Evolutionary conservation across 495 filamentous ascomycete genomes (phyloP), one percentile per base, ranked within the genome.

Genomic region (Aspergillus sparsus): DNA sequence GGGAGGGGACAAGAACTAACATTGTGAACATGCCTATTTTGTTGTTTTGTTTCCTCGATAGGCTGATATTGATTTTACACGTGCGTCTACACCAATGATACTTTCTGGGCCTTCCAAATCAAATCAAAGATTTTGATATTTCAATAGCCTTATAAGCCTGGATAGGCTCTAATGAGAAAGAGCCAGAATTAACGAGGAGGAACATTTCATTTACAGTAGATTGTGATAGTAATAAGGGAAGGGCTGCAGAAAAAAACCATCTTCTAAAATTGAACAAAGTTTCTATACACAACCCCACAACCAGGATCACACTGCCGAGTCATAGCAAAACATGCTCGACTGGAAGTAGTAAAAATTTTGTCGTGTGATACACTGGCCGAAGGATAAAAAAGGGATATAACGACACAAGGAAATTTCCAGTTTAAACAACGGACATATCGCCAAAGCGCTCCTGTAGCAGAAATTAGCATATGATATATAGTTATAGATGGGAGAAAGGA

Each of bases 371-470:
- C 51, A 70, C 65, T 68, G 72, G 73, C 65, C 55, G 66, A 60
- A 55, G 74, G 71, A 72, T 69, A 73, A 74, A 52, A 64, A 65
- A 57, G 63, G 64, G 59, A 59, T 60, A 58, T 63, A 66, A 57
- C 52, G 59, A 64, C 62, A 66, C 57, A 63, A 61, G 61, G 54
- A 51, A 49, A 64, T 60, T 65, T 66, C 57, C 66, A 56, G 66
- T 83, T 85, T 95, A 98, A 66, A 97, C 80, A 57, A 96, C 75
- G 59, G 92, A 92, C 64, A 97, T 86, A 73, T 98, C 91, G 82
- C 93, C 93, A 83, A 98, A 98, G 86, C 91, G 96, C 87, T 98
- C 93, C 93, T 97, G 66, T 50, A 67, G 31, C 35, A 41, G 13
- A 44, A 53, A 41, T 59, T 13, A 57, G 44, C 27, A 37, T 27